Evolutionary conservation across 139 green algal genomes (phyloP).

Genomic region (Chlorella sp.): DNA sequence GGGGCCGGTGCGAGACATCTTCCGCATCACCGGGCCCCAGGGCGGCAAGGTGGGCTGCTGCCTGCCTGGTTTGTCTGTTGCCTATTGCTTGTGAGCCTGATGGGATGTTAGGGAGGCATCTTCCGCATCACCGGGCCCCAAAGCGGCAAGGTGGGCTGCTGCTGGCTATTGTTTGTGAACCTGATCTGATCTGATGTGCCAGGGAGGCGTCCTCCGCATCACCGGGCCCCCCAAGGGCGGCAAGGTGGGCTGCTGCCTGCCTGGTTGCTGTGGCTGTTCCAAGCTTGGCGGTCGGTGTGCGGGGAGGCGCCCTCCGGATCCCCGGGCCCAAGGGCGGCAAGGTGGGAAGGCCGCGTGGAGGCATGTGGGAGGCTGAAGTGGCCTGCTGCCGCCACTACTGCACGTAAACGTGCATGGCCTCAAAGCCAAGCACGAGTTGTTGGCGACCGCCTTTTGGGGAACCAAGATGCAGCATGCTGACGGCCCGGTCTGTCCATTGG

Average conservation of each 20-base stretch:
- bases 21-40: conserved; percentile 65
- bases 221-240: conserved; percentile 56
- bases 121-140: conserved; percentile 71
- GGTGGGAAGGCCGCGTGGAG: neutral
- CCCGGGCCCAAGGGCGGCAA: conserved; percentile 51
- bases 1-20: conserved; percentile 74
- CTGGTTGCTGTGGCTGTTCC: neutral
- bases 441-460: too few species aligned
- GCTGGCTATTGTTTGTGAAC: neutral
- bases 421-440: too few species aligned
- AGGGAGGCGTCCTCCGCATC: conserved; percentile 79
- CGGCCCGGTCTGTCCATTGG: neutral
- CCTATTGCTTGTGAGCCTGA: neutral
- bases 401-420: too few species aligned
- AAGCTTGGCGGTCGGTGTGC: neutral
- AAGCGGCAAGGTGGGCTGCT: conserved; percentile 57
- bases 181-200: too few species aligned
- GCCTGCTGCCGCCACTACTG: too few species aligned
- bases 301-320: conserved; percentile 39
- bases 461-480: too few species aligned
- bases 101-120: too few species aligned
- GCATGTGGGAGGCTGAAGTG: neutral
- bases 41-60: conserved; percentile 57
- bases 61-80: neutral
- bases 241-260: conserved; percentile 52